Conservation (phyloP, 2,329 filamentous ascomycete species). For the Teratosphaeria pseudoeucalypti region DNA sequence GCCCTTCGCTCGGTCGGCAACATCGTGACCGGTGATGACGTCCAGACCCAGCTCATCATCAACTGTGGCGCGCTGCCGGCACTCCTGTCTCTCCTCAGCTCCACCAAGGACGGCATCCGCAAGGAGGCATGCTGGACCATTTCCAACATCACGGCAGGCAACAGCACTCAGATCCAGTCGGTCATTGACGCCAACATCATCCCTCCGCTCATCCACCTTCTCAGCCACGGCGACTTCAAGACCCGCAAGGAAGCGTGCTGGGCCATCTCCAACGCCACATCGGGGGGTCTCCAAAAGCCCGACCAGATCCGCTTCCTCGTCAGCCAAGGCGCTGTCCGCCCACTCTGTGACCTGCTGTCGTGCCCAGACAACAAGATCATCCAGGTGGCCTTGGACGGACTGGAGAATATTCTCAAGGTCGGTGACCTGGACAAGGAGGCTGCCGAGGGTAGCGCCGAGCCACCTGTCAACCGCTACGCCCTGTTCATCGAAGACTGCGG, state of each 20-base stretch:
- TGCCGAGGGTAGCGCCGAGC: slow-evolving; percentile 58
- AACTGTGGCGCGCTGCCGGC: slow-evolving; percentile 92
- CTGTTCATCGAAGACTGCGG: slow-evolving; percentile 97
- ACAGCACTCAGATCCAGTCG: slow-evolving; percentile 93
- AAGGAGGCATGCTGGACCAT: slow-evolving; percentile 99
- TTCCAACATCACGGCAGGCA: slow-evolving; percentile 96
- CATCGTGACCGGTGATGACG: slow-evolving; percentile 96
- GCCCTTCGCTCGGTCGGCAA: slow-evolving; percentile 95
- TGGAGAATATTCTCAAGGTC: slow-evolving; percentile 99
- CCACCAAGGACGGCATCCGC: slow-evolving; percentile 95
- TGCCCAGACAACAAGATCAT: slow-evolving; percentile 99
- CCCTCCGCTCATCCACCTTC: slow-evolving; percentile 85
- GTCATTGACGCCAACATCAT: slow-evolving; percentile 97
- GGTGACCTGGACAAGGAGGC: slow-evolving; percentile 97
- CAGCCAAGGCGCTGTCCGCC: slow-evolving; percentile 88
- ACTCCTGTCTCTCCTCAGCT: slow-evolving; percentile 86
- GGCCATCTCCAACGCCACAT: slow-evolving; percentile 98
- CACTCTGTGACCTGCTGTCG: slow-evolving; percentile 83
- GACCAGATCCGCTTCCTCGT: slow-evolving; percentile 97
- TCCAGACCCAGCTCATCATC: slow-evolving; percentile 98
- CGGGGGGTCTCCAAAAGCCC: slow-evolving; percentile 93
- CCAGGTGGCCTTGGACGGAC: slow-evolving; percentile 89
- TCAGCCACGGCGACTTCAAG: slow-evolving; percentile 96
- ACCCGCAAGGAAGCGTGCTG: slow-evolving; percentile 98
- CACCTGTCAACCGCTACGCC: slow-evolving; percentile 85